Evolutionary conservation across 2,329 filamentous ascomycete species (phyloP).

Genomic region (Lizonia empirigonia): DNA sequence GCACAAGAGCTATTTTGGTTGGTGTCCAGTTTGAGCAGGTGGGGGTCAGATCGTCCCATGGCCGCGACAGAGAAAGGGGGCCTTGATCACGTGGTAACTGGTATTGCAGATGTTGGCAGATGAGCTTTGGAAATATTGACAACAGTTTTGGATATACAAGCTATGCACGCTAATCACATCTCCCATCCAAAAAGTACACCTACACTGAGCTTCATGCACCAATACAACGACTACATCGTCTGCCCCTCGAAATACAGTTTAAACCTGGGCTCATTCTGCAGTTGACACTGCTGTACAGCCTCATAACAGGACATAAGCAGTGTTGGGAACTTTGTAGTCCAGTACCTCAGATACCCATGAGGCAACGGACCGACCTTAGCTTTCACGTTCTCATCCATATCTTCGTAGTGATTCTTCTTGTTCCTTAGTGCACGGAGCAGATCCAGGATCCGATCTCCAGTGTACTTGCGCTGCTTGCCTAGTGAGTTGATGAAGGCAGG

Average conservation of each 20-base stretch:
- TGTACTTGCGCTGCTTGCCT: slow-evolving; percentile 95
- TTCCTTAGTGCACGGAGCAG: slow-evolving; percentile 87
- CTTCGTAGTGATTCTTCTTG: slow-evolving; percentile 97
- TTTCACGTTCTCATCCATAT: slow-evolving; percentile 84
- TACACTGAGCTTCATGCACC: not conserved
- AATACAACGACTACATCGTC: slow-evolving; percentile 15
- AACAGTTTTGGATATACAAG: slow-evolving; percentile 2
- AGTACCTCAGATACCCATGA: slow-evolving; percentile 82
- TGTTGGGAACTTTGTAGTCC: slow-evolving; percentile 78
- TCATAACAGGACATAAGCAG: slow-evolving; percentile 80
- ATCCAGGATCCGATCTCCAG: slow-evolving; percentile 80
- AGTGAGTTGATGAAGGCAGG: slow-evolving; percentile 85
- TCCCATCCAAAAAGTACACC: not conserved
- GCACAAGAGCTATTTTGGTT: slow-evolving; percentile 14
- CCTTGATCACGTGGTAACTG: not conserved
- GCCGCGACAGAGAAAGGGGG: not conserved
- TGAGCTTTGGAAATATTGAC: not conserved
- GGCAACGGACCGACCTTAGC: slow-evolving; percentile 74
- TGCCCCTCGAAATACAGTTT: slow-evolving; percentile 67
- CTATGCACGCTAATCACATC: slow-evolving; percentile 1
- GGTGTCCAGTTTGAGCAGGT: too few relatives aligned
- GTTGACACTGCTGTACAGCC: slow-evolving; percentile 69
- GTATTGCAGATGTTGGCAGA: not conserved
- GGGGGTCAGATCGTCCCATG: slow-evolving; percentile 9
- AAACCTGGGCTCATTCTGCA: slow-evolving; percentile 70